Percentiles rank a stretch among this genome's conserved stretches.
phyloP scores from a whole-genome alignment of 2,329 filamentous ascomycete species.

The Calonectria ilicicola region DNA sequence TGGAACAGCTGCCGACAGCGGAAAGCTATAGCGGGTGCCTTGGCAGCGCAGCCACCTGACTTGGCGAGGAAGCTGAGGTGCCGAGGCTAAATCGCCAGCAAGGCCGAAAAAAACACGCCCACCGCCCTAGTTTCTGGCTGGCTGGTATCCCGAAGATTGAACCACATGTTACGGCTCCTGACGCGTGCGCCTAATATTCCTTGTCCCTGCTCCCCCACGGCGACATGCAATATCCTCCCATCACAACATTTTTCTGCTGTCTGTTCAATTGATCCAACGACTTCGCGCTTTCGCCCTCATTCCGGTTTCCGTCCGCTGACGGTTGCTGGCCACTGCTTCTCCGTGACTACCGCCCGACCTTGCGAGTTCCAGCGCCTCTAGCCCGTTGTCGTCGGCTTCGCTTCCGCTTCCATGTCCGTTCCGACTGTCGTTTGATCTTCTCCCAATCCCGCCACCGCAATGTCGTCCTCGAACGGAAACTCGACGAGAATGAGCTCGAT shows the following conservation, averaged over 20 bases:
- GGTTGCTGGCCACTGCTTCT: not conserved
- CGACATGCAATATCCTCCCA: conserved; percentile 24
- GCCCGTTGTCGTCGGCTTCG: conserved; percentile 22
- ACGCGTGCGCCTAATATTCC: conserved; percentile 40
- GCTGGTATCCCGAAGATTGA: conserved; percentile 27
- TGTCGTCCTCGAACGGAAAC: conserved; percentile 60
- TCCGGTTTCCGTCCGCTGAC: not conserved
- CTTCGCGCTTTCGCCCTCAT: not conserved
- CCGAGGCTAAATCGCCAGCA: conserved; percentile 33
- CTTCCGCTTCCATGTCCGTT: conserved; percentile 33
- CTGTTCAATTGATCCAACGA: conserved; percentile 18
- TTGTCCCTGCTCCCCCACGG: conserved; percentile 22
- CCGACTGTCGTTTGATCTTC: conserved; percentile 16
- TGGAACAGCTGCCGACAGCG: conserved; percentile 5
- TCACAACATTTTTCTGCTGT: conserved; percentile 7
- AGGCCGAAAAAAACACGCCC: conserved; percentile 27
- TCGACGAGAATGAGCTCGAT: conserved; percentile 42
- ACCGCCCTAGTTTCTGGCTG: conserved; percentile 27
- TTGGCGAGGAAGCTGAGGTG: conserved; percentile 32
- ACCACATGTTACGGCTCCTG: conserved; percentile 44
- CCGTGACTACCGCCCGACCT: conserved; percentile 17
- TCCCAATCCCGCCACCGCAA: conserved; percentile 39
- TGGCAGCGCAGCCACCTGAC: conserved; percentile 27
- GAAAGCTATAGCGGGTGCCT: conserved; percentile 18
- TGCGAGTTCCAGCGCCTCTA: not conserved